Conservation (phyloP, 805 yeast genomes). For the Ascoidea rubescens region DNA sequence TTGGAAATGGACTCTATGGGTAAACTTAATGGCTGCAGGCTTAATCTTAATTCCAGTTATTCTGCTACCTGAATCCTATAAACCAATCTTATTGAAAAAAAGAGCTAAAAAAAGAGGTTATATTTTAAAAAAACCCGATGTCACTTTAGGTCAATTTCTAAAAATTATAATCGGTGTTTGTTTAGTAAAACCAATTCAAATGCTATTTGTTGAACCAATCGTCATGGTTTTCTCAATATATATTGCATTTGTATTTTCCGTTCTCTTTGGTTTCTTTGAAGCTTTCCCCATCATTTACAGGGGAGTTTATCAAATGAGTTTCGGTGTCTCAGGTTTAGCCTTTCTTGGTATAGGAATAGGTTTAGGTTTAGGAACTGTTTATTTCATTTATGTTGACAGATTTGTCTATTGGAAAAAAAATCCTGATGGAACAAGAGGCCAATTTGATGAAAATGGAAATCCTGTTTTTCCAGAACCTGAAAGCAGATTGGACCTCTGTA, state of each 20-base stretch:
- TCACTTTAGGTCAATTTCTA: constrained; percentile 23
- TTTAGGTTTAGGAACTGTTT: constrained; percentile 36
- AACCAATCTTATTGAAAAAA: constrained; percentile 42
- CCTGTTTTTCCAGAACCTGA: constrained; percentile 45
- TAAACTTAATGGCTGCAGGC: constrained; percentile 54
- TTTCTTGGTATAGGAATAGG: constrained; percentile 67
- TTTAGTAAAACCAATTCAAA: constrained; percentile 47
- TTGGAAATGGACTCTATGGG: constrained; percentile 66
- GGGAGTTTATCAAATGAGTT: constrained; percentile 44
- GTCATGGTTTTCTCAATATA: constrained; percentile 56
- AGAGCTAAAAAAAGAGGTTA: constrained; percentile 52
- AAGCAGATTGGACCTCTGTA: constrained; percentile 40
- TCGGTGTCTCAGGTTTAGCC: constrained; percentile 54
- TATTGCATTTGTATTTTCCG: constrained; percentile 65
- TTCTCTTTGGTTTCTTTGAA: constrained; percentile 66
- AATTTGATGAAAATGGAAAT: constrained; percentile 36
- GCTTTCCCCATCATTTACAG: constrained; percentile 65
- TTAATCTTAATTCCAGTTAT: constrained; percentile 32
- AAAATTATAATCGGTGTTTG: constrained; percentile 34
- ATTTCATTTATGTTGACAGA: constrained; percentile 38
- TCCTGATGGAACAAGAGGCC: constrained; percentile 49
- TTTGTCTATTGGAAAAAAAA: constrained; percentile 37
- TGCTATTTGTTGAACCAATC: constrained; percentile 65
- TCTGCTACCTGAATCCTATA: constrained; percentile 54
- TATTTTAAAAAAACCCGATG: constrained; percentile 24